A percentile compares a stretch with the other conserved stretches of the same genome.
phyloP scores from a whole-genome alignment of 1,139 yeast genomes.

The Tardiomyces depauwii region DNA sequence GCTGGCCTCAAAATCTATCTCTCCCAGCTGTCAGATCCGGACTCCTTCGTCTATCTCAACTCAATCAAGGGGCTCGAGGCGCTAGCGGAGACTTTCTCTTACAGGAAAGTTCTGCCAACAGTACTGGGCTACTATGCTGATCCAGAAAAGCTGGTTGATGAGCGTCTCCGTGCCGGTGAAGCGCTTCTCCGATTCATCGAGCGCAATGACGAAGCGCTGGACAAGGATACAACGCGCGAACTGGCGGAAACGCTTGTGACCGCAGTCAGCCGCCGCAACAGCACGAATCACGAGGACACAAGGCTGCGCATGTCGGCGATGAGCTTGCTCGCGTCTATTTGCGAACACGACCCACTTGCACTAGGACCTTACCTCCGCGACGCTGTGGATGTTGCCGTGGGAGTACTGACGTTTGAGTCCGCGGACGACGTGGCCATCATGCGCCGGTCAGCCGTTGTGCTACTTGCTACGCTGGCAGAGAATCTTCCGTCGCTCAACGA shows the following conservation, averaged over 20 bases:
- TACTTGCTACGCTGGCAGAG: constrained; percentile 50
- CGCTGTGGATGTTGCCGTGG: constrained; percentile 64
- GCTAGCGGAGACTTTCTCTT: constrained; percentile 37
- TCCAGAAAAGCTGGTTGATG: constrained; percentile 38
- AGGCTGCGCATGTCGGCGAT: constrained; percentile 74
- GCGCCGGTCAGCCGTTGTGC: constrained; percentile 65
- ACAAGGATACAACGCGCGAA: constrained; percentile 29
- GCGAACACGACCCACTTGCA: constrained; percentile 50
- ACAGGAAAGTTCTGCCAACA: constrained; percentile 28
- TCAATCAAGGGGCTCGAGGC: constrained; percentile 68
- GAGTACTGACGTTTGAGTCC: constrained; percentile 52
- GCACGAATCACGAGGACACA: constrained; percentile 32
- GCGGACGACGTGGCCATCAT: constrained; percentile 38
- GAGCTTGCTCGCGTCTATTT: constrained; percentile 62
- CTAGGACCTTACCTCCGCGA: constrained; percentile 38
- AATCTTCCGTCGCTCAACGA: constrained; percentile 23
- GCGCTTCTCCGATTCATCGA: constrained; percentile 54
- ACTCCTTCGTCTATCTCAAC: constrained; percentile 78
- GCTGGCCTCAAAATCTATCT: constrained; percentile 53
- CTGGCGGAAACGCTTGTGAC: constrained; percentile 18
- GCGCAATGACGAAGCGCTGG: constrained; percentile 35
- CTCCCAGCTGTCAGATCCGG: constrained; percentile 59
- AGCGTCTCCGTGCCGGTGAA: constrained; percentile 67
- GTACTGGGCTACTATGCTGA: constrained; percentile 35
- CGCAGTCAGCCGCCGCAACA: not conserved